Percentiles rank a stretch among this genome's conserved stretches.
These are phyloP conservation scores for Cyberlindnera veronae DNA, from an alignment of 805 yeast species.

Conservation along the genomic window DNA sequence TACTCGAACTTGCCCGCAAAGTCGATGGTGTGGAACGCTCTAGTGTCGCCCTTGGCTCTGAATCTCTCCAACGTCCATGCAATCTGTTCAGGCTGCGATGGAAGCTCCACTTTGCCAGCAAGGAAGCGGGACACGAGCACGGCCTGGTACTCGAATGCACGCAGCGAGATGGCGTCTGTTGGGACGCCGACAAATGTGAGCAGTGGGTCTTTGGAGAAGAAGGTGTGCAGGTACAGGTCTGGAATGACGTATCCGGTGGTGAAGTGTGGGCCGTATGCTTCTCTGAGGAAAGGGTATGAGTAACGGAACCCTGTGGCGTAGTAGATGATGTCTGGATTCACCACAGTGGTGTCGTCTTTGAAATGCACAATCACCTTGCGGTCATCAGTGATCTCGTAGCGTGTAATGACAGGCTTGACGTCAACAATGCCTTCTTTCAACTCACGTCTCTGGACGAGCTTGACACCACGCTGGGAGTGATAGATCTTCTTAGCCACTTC, in stretches of 20 bases:
- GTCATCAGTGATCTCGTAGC: constrained; percentile 30
- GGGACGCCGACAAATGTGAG: constrained; percentile 37
- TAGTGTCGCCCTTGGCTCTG: constrained; percentile 28
- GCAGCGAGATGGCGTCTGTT: constrained; percentile 37
- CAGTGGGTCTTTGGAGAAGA: constrained; percentile 32
- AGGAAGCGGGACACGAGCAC: constrained; percentile 33
- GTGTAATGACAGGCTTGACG: constrained; percentile 36
- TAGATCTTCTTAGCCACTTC: constrained; percentile 11
- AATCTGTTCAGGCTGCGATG: constrained; percentile 29
- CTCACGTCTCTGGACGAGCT: constrained; percentile 28
- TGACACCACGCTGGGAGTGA: constrained; percentile 40
- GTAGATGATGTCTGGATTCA: constrained; percentile 49
- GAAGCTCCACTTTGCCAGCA: constrained; percentile 31
- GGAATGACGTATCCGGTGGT: constrained; percentile 29
- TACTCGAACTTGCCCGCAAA: constrained; percentile 30
- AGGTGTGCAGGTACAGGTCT: constrained; percentile 33
- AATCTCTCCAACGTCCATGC: constrained; percentile 32
- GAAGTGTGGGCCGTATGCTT: constrained; percentile 23
- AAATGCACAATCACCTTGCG: constrained; percentile 34
- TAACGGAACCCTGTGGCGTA: constrained; percentile 71
- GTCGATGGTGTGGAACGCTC: constrained; percentile 35
- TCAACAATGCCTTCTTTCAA: constrained; percentile 29
- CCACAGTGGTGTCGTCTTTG: constrained; percentile 40
- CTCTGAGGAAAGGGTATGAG: constrained; percentile 50
- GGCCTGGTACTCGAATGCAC: constrained; percentile 41